phyloP scores from a whole-genome alignment of 2,329 filamentous ascomycete genomes.

The Lachnellula suecica region DNA sequence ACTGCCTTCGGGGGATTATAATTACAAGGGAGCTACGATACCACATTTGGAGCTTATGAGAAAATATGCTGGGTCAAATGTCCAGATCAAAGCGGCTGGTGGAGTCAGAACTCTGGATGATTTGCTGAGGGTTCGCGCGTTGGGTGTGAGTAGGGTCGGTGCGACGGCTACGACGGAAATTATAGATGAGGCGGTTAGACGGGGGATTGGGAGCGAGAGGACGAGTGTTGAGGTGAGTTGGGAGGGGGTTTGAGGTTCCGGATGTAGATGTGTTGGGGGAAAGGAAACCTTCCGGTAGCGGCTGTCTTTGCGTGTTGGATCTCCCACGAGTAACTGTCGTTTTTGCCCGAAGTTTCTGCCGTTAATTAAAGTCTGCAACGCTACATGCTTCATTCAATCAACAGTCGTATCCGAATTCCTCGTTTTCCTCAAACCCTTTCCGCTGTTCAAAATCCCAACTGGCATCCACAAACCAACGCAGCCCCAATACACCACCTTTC shows the following conservation, averaged over 20 bases:
- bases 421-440: too few relatives aligned
- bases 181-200: constrained; percentile 50
- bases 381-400: too few relatives aligned
- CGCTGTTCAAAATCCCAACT: too few relatives aligned
- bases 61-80: constrained; percentile 38
- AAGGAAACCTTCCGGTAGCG: too few relatives aligned
- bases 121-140: constrained; percentile 50
- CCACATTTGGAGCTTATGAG: constrained; percentile 54
- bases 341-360: too few relatives aligned
- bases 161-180: constrained; percentile 55
- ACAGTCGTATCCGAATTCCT: too few relatives aligned
- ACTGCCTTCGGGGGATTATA: constrained; percentile 48
- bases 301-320: too few relatives aligned
- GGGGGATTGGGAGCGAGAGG: constrained; percentile 41
- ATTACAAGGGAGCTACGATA: constrained; percentile 52
- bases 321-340: too few relatives aligned
- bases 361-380: too few relatives aligned
- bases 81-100: constrained; percentile 59
- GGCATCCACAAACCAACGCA: too few relatives aligned
- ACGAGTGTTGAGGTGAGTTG: constrained; percentile 15
- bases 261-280: too few relatives aligned
- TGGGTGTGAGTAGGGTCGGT: constrained; percentile 56
- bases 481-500: too few relatives aligned
- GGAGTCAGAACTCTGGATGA: constrained; percentile 57
- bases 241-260: background rate